Base-by-base conservation (phyloP, 2,329 filamentous ascomycete species). In the Acephala macrosclerotiorum region DNA sequence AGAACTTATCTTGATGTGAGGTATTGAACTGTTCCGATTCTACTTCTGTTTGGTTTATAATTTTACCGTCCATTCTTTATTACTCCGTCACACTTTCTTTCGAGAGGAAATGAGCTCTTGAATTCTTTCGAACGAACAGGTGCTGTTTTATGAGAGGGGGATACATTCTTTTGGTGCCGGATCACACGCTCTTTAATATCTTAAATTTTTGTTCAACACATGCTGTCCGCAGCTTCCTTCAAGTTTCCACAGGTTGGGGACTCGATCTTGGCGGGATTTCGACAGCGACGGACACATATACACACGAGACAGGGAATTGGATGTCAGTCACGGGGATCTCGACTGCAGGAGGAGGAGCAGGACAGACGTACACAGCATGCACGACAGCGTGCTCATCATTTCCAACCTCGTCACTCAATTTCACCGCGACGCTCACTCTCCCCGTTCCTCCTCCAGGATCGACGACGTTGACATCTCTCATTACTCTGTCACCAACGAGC, bases 161-260 rank as follows among this genome's bases (percentile, higher is more conserved):
- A 56, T 61, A 53, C 59, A 65, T 63, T 67, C 60, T 60, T 67
- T 60, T 60, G 60, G 66, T 67, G 66, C 60, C 18, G 62, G 56
- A 58, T 65, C 57, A 62, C 60, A 65, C 56, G 22, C 33, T 60
- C 64, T 51, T 63, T 61, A 58, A 64, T 64, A 18, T 6, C 26
- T 42, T 26, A 25, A 2, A 25, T 26, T 58, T 38, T 29, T 58
- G 8, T 14, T 55, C 25, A 33, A 26, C 59, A 64, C 55, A 65
- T 67, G 59, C 55, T 60, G 59, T 65, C 56, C 45, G 38, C 29
- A 61, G 12, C 45, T 53, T 45, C n/a, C 29, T 22, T 42, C n/a
- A 33, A 22, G 35, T 67, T 64, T 49, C 42, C 38, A 62, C 56
- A 26, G 63, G 53, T 42, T 56, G 59, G 38, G 36, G 20, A 25